Conservation (phyloP, 345 rosid genomes). For the Erodium maritimum region DNA sequence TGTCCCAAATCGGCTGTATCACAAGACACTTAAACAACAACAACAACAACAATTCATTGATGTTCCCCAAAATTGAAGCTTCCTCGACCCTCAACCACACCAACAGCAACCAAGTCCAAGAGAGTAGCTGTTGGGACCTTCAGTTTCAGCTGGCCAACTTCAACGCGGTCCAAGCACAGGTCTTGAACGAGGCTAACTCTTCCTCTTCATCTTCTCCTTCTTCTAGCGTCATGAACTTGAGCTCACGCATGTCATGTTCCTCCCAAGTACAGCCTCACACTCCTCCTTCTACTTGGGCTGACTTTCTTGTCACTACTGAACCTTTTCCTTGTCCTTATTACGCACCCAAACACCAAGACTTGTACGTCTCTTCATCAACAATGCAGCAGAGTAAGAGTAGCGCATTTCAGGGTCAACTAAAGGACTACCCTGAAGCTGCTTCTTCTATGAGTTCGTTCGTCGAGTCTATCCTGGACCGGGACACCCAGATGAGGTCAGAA, state of each 20-base stretch:
- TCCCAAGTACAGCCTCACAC: not conserved
- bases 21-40: slow-evolving; percentile 29
- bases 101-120: not conserved
- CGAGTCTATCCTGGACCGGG: not conserved
- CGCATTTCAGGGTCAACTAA: not conserved
- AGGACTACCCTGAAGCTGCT: not conserved
- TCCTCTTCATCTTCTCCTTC: not conserved
- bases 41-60: slow-evolving; percentile 8
- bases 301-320: not conserved
- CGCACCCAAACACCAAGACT: not conserved
- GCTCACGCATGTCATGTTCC: not conserved
- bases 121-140: not conserved
- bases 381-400: not conserved
- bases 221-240: not conserved
- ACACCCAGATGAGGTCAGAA: not conserved
- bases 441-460: not conserved
- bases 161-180: not conserved
- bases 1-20: slow-evolving; percentile 34
- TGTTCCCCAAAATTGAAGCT: not conserved
- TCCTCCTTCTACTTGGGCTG: not conserved
- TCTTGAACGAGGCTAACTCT: not conserved
- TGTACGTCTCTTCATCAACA: not conserved
- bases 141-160: not conserved
- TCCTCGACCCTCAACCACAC: not conserved
- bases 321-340: not conserved